Conservation (phyloP, 139 green algal genomes). For the Yamagishiella unicocca region DNA sequence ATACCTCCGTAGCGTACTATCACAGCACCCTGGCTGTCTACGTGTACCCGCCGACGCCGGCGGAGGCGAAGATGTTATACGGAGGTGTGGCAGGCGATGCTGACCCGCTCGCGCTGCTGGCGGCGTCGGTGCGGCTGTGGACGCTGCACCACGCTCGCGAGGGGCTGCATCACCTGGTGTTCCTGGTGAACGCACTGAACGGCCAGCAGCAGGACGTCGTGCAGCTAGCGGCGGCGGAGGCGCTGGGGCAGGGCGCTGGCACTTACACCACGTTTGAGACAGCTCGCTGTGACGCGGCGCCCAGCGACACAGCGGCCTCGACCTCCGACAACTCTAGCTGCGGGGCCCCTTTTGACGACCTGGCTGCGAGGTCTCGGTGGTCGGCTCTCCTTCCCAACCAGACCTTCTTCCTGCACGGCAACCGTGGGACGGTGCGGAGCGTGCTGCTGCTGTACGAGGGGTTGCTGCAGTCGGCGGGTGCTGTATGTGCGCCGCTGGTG, state of each 20-base stretch:
- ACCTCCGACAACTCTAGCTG: no score
- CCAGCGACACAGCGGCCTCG: no score
- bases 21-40: not conserved
- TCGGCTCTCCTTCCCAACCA: not conserved
- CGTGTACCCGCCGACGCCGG: not conserved
- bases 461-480: not conserved
- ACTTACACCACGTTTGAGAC: not conserved
- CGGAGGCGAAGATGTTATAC: not conserved
- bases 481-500: not conserved
- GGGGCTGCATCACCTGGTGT: conserved; percentile 16
- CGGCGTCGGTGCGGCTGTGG: conserved; percentile 16
- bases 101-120: not conserved
- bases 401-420: conserved; percentile 16
- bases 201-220: not conserved
- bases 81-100: not conserved
- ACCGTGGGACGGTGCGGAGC: not conserved
- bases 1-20: conserved; percentile 28
- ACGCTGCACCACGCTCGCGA: not conserved
- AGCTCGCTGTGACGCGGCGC: not conserved
- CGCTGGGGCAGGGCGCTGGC: not conserved
- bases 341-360: not conserved
- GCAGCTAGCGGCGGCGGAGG: not conserved
- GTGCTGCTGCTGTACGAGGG: conserved; percentile 25
- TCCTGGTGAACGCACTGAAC: not conserved
- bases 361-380: not conserved